Conservation (phyloP, 1,284 basidiomycete genomes). For the Pyrrhoderma lamaoense region DNA sequence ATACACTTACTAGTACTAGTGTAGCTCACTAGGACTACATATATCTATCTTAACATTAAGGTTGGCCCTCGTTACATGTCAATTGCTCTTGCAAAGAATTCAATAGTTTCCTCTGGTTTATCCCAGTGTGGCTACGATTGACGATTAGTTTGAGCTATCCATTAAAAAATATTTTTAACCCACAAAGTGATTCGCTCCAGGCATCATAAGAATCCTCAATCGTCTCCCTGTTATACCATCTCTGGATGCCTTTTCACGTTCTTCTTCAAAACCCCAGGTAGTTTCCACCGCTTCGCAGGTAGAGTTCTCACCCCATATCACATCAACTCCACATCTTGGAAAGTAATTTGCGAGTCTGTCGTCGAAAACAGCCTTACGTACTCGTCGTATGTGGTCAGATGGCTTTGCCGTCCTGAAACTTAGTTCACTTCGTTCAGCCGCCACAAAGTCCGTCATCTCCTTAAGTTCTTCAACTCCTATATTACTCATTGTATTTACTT, state of each 20-base stretch:
- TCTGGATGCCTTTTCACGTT: constrained; percentile 2
- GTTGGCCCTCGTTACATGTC: too few species aligned
- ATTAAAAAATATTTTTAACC: constrained; percentile 1
- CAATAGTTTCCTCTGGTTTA: constrained; percentile 10
- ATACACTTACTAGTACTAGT: too few species aligned
- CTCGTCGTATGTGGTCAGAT: constrained; percentile 7
- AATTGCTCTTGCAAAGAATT: constrained; percentile 8
- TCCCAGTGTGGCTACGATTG: constrained; percentile 4
- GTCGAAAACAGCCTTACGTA: constrained; percentile 17
- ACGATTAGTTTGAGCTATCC: not conserved
- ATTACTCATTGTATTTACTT: constrained; percentile 3
- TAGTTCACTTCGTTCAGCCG: constrained; percentile 12
- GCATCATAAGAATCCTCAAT: constrained; percentile 16
- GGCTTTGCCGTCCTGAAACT: not conserved
- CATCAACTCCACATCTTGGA: constrained; percentile 14
- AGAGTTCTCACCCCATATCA: constrained; percentile 16
- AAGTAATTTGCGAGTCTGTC: constrained; percentile 10
- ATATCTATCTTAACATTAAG: too few species aligned
- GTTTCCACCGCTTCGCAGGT: constrained; percentile 14
- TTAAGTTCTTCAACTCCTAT: constrained; percentile 18
- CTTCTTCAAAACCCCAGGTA: constrained; percentile 17
- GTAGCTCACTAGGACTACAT: too few species aligned
- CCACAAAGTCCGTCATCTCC: constrained; percentile 6
- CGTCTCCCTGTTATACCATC: constrained; percentile 9
- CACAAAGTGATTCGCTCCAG: constrained; percentile 20